A percentile compares a stretch with the other conserved stretches of the same genome.
Conservation (phyloP, 2,329 filamentous ascomycete species). For the Ciborinia camelliae region DNA sequence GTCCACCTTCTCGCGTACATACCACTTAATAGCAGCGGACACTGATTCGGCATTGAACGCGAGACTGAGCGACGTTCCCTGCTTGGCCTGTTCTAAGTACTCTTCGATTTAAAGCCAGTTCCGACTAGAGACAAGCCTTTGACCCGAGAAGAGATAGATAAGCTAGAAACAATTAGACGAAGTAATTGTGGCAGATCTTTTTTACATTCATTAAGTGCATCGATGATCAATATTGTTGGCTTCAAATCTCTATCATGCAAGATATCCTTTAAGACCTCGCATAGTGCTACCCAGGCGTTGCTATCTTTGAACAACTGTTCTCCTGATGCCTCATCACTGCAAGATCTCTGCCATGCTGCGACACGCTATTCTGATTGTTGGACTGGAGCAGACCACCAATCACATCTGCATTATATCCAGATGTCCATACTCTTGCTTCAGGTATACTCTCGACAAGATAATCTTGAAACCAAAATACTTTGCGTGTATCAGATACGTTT, state of each 20-base stretch:
- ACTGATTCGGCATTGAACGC: too few species aligned
- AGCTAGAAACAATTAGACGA: too few species aligned
- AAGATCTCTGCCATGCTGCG: conserved; percentile 39
- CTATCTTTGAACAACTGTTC: background rate
- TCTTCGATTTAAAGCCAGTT: too few species aligned
- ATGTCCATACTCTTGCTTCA: conserved; percentile 41
- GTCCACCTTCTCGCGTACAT: too few species aligned
- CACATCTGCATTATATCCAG: conserved; percentile 43
- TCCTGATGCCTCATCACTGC: conserved; percentile 21
- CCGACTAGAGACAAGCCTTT: too few species aligned
- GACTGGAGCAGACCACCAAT: conserved; percentile 39
- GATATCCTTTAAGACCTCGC: background rate
- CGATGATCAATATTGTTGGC: background rate
- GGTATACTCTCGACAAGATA: conserved; percentile 40
- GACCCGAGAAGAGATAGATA: too few species aligned
- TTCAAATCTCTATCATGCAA: background rate
- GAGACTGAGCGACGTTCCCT: too few species aligned
- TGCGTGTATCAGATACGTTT: background rate
- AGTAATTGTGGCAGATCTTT: too few species aligned
- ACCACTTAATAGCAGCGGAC: too few species aligned
- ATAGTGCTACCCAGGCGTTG: background rate
- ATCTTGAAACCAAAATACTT: conserved; percentile 40
- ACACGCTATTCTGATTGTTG: conserved; percentile 40
- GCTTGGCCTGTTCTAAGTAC: too few species aligned
- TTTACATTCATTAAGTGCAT: background rate